Evolutionary conservation across 2,329 filamentous ascomycete species (phyloP), one percentile per base, ranked within the genome.

Genomic region (Colletotrichum falcatum): DNA sequence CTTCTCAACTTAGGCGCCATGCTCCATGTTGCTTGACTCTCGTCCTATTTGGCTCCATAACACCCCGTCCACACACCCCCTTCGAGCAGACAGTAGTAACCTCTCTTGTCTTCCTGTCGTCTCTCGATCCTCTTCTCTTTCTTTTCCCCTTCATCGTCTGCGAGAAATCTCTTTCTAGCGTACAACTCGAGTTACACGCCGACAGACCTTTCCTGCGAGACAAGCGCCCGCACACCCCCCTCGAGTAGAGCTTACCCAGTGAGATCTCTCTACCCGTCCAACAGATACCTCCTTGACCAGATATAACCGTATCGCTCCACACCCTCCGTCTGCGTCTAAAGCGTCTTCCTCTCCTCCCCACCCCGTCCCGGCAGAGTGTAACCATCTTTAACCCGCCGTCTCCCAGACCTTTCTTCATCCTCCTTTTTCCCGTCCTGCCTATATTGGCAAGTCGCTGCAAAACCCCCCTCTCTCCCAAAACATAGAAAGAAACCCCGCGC

Each of bases 1-100:
- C 74, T 78, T 78, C 77, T 77, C 74, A 75, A 77, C 75, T 76
- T 83, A 84, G 80, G 79, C 83, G 83, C 83, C 82, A 78, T 79
- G 75, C 79, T 82, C 79, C 67, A 70, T 70, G 64, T 67, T 70
- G 64, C 58, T 70, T 79, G 78, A 79, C 78, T 80, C 77, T 80
- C 72, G 75, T 76, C 74, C 73, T 79, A 77, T 79, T 77, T 78
- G 76, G 68, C 76, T 76, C 77, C 75, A 78, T 80, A 79, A 81
- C 80, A 79, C 77, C 79, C 77, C 74, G 61, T 73, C 72, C 56
- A 58, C 66, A 58, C 66, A 65, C 66, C 74, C 72, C 74, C 61
- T 64, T 74, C 51, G 33, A 62, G 62, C 51, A 26, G n/a, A 58
- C 53, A 56, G 33, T 44, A 28, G 54, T 54, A 49, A 42, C 51